Percentiles rank a stretch among this genome's conserved stretches.
These are phyloP conservation scores for Apiotrichum veenhuisii DNA, from an alignment of 1,284 basidiomycete species.

Conservation along the genomic window DNA sequence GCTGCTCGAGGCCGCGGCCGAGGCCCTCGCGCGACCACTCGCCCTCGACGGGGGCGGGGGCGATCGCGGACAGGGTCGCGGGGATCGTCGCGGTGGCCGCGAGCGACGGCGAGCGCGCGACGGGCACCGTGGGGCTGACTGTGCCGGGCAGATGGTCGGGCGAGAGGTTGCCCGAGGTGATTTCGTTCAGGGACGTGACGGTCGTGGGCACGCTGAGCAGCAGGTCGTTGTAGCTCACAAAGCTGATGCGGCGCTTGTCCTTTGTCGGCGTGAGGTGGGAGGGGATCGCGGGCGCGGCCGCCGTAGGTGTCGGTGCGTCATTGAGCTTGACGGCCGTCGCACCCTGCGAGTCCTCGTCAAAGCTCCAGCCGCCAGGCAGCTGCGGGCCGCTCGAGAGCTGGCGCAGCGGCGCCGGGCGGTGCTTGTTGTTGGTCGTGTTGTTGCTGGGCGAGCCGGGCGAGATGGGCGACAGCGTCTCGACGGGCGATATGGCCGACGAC, in stretches of 20 bases:
- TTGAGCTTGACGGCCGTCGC: slow-evolving; percentile 6
- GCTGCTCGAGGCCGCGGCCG: slow-evolving; percentile 72
- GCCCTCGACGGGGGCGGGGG: slow-evolving; percentile 50
- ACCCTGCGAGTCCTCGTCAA: slow-evolving; percentile 16
- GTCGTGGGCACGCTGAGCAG: slow-evolving; percentile 69
- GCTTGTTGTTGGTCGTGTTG: slow-evolving; percentile 2
- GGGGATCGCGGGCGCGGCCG: slow-evolving; percentile 45
- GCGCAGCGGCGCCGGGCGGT: slow-evolving; percentile 31
- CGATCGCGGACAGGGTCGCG: not conserved
- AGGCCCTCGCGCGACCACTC: slow-evolving; percentile 80
- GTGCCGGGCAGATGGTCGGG: slow-evolving; percentile 49
- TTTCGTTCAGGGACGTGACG: slow-evolving; percentile 64
- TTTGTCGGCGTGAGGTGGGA: slow-evolving; percentile 55
- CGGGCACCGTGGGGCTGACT: slow-evolving; percentile 33
- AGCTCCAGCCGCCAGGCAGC: slow-evolving; percentile 44
- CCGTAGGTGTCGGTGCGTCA: too few species aligned
- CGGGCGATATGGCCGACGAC: too few species aligned
- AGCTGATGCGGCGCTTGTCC: slow-evolving; percentile 62
- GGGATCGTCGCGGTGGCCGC: slow-evolving; percentile 8
- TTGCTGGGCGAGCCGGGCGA: not conserved
- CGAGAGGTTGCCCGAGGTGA: slow-evolving; percentile 56
- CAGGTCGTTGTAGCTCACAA: slow-evolving; percentile 79
- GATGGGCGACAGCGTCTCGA: not conserved
- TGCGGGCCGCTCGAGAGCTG: slow-evolving; percentile 38
- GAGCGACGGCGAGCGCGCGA: slow-evolving; percentile 51